Base-by-base conservation (phyloP, 2,329 filamentous ascomycete species). In the Cryoendolithus antarcticus region DNA sequence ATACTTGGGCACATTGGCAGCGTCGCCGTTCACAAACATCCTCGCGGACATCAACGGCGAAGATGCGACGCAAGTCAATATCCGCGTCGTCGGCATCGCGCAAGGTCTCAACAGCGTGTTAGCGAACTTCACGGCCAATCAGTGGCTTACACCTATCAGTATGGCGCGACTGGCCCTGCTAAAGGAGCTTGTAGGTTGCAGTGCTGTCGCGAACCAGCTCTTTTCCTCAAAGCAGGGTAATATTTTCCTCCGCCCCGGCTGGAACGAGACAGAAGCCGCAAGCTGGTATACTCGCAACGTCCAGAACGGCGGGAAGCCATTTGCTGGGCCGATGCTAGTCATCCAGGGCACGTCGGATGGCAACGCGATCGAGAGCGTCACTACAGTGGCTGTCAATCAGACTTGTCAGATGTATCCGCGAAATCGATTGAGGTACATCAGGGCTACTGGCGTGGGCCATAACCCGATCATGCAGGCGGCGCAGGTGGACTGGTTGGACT, bases 1-100 rank as follows among this genome's bases (percentile, higher is more conserved):
- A 0, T 67, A 62, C 36, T 49, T 60, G 2, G 64, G 64, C 5
- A 48, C 59, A 6, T 45, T 66, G 6, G 52, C 62, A 1, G 51
- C 40, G 4, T 46, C 48, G 6, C 50, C 50, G 7, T 47, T 49
- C 37, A 48, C 44, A 4, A 42, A 50, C 5, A 49, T 55, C 3
- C 54, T 60, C 53, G 48, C 44, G 10, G 55, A 53, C 1, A 48
- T 52, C 13, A 43, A 46, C n/a, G 45, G 48, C n/a, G 32, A 40
- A 4, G 38, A 37, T 9, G 11, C 32, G 13, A 31, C 35, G 2
- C 34, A 42, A 9, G 41, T 44, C 27, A 47, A 54, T 10, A 32
- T 41, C 4, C 39, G 46, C 30, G 42, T 56, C 3, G 37, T 38
- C 3, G 40, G 35, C 9, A 44, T 50, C 19, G 41, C 44, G 4